Base-by-base conservation (phyloP, 2,329 filamentous ascomycete species). In the Huntiella savannae region DNA sequence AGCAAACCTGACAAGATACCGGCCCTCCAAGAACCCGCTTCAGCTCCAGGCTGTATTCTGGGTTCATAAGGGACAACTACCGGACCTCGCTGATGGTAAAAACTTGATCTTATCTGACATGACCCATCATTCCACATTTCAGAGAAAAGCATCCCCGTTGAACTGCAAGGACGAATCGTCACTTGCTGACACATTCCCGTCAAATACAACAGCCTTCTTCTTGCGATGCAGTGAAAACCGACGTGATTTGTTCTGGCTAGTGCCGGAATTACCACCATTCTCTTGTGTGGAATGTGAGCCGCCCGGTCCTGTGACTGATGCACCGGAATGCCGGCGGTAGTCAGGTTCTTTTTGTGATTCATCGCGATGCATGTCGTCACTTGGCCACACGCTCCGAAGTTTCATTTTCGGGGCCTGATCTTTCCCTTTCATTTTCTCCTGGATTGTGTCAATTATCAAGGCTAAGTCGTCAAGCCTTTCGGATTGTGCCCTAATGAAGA, bases 61-160 rank as follows among this genome's bases (percentile, higher is more conserved):
- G 48, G 13, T 41, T 50, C 41, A n/a, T 8, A 34, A 32, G 22
- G 35, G n/a, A 19, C 33, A 38, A 32, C n/a, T 33, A 42, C 37
- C 45, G 10, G 33, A 17, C 33, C 15, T 43, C 49, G 42, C 39
- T 50, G 49, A 48, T 48, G 50, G 54, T 50, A 62, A 67, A 43
- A 64, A 75, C 71, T 75, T 75, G 71, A 76, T 75, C 72, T 75
- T 75, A 75, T 75, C 71, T 75, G 71, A 75, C 58, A 62, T 58
- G 44, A 42, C 35, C 10, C 32, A 4, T 13, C n/a, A 15, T 37
- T 43, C 13, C 36, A 38, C 37, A 10, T 35, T 12, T 43, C 11
- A 22, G 16, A 33, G 32, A 13, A 37, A 22, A 8, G 13, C 32
- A 13, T 46, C 22, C 17, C 36, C 34, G 2, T 16, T 13, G 11